A percentile compares a stretch with the other conserved stretches of the same genome.
These are phyloP conservation scores for Tulasnella sp. DNA, from an alignment of 768 basidiomycete species.

Conservation along the genomic window DNA sequence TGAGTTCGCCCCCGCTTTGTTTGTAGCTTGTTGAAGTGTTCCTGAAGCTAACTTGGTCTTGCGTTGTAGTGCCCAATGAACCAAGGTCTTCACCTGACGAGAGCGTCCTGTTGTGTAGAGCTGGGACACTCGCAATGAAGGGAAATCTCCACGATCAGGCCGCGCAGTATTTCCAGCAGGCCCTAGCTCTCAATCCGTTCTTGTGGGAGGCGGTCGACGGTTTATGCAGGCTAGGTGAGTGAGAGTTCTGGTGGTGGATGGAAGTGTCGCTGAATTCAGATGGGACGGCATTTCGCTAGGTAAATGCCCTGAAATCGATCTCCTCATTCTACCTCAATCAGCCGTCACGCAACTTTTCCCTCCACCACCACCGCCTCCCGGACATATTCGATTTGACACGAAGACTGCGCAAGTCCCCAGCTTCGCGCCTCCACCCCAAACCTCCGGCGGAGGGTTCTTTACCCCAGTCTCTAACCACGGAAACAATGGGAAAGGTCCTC, in stretches of 20 bases:
- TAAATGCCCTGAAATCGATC: conserved; percentile 60
- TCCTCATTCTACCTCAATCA: conserved; percentile 57
- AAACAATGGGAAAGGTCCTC: conserved; percentile 16
- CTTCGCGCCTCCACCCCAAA: conserved; percentile 31
- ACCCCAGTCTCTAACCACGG: conserved; percentile 47
- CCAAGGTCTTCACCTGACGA: conserved; percentile 59
- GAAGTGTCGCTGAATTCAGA: not conserved
- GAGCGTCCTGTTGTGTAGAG: conserved; percentile 65
- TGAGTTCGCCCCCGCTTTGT: not conserved
- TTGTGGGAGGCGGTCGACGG: conserved; percentile 93
- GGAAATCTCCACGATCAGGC: conserved; percentile 73
- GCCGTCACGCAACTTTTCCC: conserved; percentile 42
- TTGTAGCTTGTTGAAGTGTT: conserved; percentile 7
- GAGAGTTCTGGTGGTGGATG: conserved; percentile 16
- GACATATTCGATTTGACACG: conserved; percentile 16
- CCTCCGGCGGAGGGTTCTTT: conserved; percentile 67
- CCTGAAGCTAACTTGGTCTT: not conserved
- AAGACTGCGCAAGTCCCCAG: conserved; percentile 1
- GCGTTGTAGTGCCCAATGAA: conserved; percentile 7
- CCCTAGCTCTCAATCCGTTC: conserved; percentile 65
- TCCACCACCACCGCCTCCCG: conserved; percentile 9
- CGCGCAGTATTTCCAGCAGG: conserved; percentile 58
- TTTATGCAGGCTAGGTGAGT: conserved; percentile 66
- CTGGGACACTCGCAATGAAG: conserved; percentile 67
- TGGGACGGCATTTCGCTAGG: conserved; percentile 38